Conservation (phyloP, 2,329 filamentous ascomycete species). For the Falciphora oryzae region DNA sequence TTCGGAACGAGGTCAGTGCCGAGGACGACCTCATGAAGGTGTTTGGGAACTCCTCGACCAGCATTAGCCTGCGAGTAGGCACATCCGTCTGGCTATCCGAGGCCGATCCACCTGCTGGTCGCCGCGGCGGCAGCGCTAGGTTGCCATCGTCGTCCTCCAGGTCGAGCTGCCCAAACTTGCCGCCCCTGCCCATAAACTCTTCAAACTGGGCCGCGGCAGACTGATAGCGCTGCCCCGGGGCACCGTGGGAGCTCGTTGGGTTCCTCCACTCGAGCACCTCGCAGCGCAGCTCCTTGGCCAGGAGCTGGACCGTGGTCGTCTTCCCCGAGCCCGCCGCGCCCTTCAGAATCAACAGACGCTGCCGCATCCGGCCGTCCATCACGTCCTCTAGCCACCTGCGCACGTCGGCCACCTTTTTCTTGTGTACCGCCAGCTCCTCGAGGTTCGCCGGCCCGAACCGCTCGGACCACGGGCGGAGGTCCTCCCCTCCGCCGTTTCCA, state of each 20-base stretch:
- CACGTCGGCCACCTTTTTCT: conserved; percentile 87
- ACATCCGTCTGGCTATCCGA: conserved; percentile 9
- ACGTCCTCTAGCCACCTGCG: conserved; percentile 75
- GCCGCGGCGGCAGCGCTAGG: conserved; percentile 15
- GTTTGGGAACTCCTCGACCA: conserved; percentile 79
- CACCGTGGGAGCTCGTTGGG: conserved; percentile 53
- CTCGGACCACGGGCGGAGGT: conserved; percentile 79
- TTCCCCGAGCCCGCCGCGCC: conserved; percentile 90
- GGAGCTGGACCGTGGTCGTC: conserved; percentile 75
- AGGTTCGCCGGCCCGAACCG: conserved; percentile 69
- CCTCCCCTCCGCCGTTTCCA: conserved; percentile 33
- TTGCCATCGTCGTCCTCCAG: conserved; percentile 21
- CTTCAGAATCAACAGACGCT: conserved; percentile 78
- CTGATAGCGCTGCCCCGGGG: conserved; percentile 54
- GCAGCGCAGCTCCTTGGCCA: conserved; percentile 71
- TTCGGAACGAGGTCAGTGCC: conserved; percentile 65
- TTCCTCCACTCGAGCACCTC: conserved; percentile 89
- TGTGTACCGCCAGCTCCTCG: conserved; percentile 87
- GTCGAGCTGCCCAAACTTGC: conserved; percentile 61
- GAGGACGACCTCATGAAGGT: conserved; percentile 62
- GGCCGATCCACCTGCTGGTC: conserved; percentile 7
- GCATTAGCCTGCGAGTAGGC: conserved; percentile 49
- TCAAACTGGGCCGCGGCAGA: conserved; percentile 80
- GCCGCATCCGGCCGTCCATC: conserved; percentile 55
- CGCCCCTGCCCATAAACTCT: conserved; percentile 79